A percentile compares a stretch with the other conserved stretches of the same genome.
Evolutionary conservation across 805 yeast species (phyloP).

Genomic region (Suhomyces xylopsoci): DNA sequence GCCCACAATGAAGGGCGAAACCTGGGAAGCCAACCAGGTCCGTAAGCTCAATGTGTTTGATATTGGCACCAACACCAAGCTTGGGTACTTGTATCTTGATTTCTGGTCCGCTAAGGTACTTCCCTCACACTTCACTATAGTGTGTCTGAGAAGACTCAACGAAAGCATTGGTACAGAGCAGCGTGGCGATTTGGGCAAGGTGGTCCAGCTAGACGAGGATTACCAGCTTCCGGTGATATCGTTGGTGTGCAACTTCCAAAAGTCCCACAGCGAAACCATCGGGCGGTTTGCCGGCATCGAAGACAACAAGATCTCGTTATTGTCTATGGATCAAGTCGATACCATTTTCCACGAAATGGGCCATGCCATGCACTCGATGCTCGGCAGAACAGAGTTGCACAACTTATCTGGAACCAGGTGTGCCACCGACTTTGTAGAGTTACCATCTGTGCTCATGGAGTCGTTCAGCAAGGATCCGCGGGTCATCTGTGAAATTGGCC

Average conservation of each 20-base stretch:
- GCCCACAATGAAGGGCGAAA: constrained; percentile 64
- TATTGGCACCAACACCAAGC: constrained; percentile 46
- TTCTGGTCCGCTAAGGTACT: constrained; percentile 73
- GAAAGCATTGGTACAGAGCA: constrained; percentile 31
- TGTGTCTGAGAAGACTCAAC: constrained; percentile 83
- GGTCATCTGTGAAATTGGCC: constrained; percentile 70
- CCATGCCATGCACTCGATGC: constrained; percentile 97
- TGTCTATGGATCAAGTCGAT: constrained; percentile 78
- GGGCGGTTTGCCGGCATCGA: constrained; percentile 26
- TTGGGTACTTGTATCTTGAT: constrained; percentile 86
- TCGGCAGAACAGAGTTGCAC: constrained; percentile 86
- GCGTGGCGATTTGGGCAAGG: constrained; percentile 16
- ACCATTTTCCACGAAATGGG: constrained; percentile 99
- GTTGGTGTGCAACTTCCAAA: constrained; percentile 76
- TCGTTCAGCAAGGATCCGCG: constrained; percentile 80
- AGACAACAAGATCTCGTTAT: constrained; percentile 44
- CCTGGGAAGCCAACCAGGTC: constrained; percentile 80
- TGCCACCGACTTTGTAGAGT: constrained; percentile 92
- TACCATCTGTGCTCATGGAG: constrained; percentile 96
- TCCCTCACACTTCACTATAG: constrained; percentile 95
- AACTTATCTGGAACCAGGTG: constrained; percentile 94
- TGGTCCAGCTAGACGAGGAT: constrained; percentile 38
- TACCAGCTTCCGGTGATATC: constrained; percentile 89
- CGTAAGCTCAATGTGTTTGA: constrained; percentile 75
- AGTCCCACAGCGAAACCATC: constrained; percentile 26